Base-by-base conservation (phyloP, 2,329 filamentous ascomycete genomes). In the Trichoderma atroviride region DNA sequence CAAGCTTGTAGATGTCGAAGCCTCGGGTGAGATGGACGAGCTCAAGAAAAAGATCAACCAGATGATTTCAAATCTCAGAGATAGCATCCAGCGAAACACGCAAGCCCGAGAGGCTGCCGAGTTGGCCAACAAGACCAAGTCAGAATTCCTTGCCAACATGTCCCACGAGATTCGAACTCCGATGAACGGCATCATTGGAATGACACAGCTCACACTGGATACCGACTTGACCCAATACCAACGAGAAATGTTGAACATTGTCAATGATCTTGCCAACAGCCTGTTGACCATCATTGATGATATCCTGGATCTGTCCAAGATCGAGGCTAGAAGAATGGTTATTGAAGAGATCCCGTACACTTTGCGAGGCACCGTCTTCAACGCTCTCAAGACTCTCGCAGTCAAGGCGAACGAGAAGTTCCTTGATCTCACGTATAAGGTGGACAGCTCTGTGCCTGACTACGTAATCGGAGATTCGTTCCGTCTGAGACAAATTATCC, bases 11-110 rank as follows among this genome's bases (percentile, higher is more conserved):
- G 97, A 96, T 59, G 95, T 99, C 22, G 94, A 97, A 79, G 96
- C 96, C 24, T 97, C 95, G 14, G 96, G 96, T 72, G 96, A 99
- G 81, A 98, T 99, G 96, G 96, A 98, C 81, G 95, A 98, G 80
- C 86, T 99, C 75, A 99, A 99, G 83, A 90, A 94, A 76, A 98
- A 98, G 85, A 98, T 99, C 86, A 99, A 98, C 79, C 93, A 96
- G 83, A 99, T 99, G 96, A 94, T 98, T 65, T 96, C 92, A 78
- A 97, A 97, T 78, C 83, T 99, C 72, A 87, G 95, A 74, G 96
- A 98, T 81, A 96, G 92, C 85, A 97, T 99, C 74, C 94, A 98
- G 79, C 90, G 94, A 79, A 99, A 98, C 79, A 97, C 94, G 3
- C 93, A 94, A 73, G 96, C 96, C 69, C 92, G 96, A 80, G 95